These are phyloP conservation scores for Termitomyces sp. DNA, from an alignment of 768 basidiomycete species.

Conservation along the genomic window DNA sequence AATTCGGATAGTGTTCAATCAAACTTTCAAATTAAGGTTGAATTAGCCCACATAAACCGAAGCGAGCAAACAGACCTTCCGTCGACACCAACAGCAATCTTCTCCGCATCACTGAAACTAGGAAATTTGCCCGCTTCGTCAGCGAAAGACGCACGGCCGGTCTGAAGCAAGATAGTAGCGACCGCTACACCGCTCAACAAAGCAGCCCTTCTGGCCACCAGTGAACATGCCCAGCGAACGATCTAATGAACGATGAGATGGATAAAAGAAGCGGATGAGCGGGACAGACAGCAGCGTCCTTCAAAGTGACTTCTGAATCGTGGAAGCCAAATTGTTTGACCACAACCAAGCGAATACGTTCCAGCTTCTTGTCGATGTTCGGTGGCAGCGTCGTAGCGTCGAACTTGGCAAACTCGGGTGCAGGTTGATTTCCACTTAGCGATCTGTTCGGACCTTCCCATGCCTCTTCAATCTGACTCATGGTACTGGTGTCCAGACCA, in stretches of 20 bases:
- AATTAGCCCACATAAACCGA: neutral
- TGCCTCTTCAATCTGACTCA: constrained; percentile 77
- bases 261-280: neutral
- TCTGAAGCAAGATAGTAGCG: constrained; percentile 82
- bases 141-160: constrained; percentile 53
- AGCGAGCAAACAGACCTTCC: constrained; percentile 54
- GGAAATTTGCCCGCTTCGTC: constrained; percentile 27
- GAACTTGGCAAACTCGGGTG: constrained; percentile 32
- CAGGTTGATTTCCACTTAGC: constrained; percentile 20
- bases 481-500: constrained; percentile 90
- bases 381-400: constrained; percentile 25
- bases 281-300: constrained; percentile 47
- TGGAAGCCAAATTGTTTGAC: constrained; percentile 56
- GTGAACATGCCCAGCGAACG: constrained; percentile 71
- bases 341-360: constrained; percentile 55
- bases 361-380: constrained; percentile 32
- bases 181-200: constrained; percentile 82
- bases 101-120: constrained; percentile 30
- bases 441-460: constrained; percentile 45
- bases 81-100: constrained; percentile 83
- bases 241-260: constrained; percentile 37
- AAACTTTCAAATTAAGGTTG: constrained; percentile 42
- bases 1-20: constrained; percentile 89
- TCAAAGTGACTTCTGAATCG: constrained; percentile 46
- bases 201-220: constrained; percentile 81